These are phyloP conservation scores for Leccinellum rugosiceps DNA, from an alignment of 768 basidiomycete species.

Conservation along the genomic window DNA sequence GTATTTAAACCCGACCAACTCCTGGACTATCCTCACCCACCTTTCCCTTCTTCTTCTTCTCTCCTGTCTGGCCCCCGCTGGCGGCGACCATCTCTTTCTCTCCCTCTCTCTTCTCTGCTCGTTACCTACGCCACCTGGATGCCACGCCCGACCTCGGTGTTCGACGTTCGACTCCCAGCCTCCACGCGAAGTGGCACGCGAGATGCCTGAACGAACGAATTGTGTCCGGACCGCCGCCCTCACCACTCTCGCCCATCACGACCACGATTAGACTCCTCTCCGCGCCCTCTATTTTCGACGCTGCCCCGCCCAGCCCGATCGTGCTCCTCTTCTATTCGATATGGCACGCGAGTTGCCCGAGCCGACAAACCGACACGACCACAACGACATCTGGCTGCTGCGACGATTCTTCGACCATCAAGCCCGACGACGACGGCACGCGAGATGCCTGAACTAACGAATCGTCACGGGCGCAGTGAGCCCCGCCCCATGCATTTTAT, in stretches of 20 bases:
- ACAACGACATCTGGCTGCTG: not conserved
- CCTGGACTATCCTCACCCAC: not conserved
- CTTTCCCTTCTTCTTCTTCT: not conserved
- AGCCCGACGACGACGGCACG: not conserved
- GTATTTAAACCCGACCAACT: constrained; percentile 10
- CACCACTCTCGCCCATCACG: not conserved
- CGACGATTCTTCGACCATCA: not conserved
- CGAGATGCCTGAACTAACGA: not conserved
- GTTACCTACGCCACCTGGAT: not conserved
- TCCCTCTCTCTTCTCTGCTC: not conserved
- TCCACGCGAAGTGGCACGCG: not conserved
- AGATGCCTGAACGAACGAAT: not conserved
- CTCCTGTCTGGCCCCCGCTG: not conserved
- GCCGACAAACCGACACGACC: not conserved
- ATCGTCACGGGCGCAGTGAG: not conserved
- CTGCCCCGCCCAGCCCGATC: not conserved
- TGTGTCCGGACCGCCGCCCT: not conserved
- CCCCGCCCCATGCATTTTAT: not conserved
- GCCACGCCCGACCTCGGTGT: not conserved
- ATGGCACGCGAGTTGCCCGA: constrained; percentile 1
- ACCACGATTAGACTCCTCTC: not conserved
- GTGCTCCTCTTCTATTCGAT: not conserved
- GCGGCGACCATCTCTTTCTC: not conserved
- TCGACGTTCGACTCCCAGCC: too few species aligned
- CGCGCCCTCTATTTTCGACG: not conserved